These are phyloP conservation scores for Chytriomyces sp. DNA, from an alignment of 192 early-diverging fungal species.

Conservation along the genomic window DNA sequence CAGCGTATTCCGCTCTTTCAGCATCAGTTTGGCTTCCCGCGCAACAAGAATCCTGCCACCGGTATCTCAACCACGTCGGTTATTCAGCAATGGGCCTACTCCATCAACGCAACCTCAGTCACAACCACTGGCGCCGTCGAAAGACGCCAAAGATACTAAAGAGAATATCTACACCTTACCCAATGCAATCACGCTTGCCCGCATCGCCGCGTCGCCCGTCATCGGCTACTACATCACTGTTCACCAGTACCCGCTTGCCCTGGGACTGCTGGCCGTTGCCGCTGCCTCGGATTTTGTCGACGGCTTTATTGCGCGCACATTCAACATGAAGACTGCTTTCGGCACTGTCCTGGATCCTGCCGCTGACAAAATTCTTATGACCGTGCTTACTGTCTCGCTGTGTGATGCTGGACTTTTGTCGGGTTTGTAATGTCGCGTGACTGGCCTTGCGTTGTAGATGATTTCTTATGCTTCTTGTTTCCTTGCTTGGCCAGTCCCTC, in stretches of 20 bases:
- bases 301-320: conserved; percentile 87
- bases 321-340: conserved; percentile 82
- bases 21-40: no score
- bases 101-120: no score
- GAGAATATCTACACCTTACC: conserved; percentile 93
- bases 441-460: conserved; percentile 7
- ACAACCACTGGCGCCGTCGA: no score
- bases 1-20: neutral
- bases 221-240: conserved; percentile 89
- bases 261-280: conserved; percentile 78
- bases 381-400: conserved; percentile 80
- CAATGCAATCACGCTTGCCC: conserved; percentile 82
- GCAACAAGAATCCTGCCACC: no score
- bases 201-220: conserved; percentile 79
- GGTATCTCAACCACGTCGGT: no score
- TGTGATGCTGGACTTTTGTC: conserved; percentile 75
- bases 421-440: conserved; percentile 40
- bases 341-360: conserved; percentile 92
- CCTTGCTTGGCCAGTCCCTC: conserved; percentile 48
- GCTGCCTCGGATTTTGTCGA: conserved; percentile 87
- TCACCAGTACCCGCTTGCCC: conserved; percentile 71
- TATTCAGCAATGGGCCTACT: no score
- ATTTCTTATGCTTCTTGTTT: neutral
- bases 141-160: no score
- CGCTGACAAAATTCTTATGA: conserved; percentile 94